These are phyloP conservation scores for Colletotrichum aenigma DNA, from an alignment of 2,329 filamentous ascomycete species.

Conservation along the genomic window DNA sequence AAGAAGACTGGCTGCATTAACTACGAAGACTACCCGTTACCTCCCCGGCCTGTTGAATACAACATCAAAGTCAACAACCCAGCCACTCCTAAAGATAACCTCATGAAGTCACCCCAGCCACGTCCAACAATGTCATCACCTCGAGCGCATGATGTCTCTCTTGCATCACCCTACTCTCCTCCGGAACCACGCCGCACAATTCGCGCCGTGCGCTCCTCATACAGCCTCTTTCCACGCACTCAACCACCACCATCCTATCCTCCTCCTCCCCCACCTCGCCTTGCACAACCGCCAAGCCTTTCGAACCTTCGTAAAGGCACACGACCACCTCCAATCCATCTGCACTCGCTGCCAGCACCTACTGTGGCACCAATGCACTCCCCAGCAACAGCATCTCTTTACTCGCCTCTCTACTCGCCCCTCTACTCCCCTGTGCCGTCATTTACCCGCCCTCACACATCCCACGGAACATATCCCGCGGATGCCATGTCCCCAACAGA, in stretches of 20 bases:
- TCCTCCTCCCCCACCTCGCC: constrained; percentile 3
- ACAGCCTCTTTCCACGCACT: constrained; percentile 20
- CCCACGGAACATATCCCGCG: background rate
- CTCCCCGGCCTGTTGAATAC: constrained; percentile 23
- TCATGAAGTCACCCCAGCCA: constrained; percentile 18
- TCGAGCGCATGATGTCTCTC: background rate
- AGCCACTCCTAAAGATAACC: background rate
- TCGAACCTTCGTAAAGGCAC: constrained; percentile 5
- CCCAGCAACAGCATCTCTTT: constrained; percentile 15
- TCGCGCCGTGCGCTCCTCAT: constrained; percentile 20
- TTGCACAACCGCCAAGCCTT: background rate
- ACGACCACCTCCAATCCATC: constrained; percentile 19
- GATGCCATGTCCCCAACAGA: background rate
- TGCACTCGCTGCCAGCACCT: constrained; percentile 14
- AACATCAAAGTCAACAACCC: constrained; percentile 14
- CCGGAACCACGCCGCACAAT: constrained; percentile 23
- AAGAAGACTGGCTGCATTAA: constrained; percentile 21
- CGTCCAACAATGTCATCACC: background rate
- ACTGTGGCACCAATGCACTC: background rate
- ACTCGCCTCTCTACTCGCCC: constrained; percentile 11
- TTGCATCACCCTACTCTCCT: background rate
- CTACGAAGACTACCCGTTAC: constrained; percentile 26
- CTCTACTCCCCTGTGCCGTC: constrained; percentile 7
- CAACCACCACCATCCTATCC: background rate
- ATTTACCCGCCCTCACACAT: constrained; percentile 15